Evolutionary conservation across 2,329 filamentous ascomycete species (phyloP).

Genomic region (Colletotrichum sp.): DNA sequence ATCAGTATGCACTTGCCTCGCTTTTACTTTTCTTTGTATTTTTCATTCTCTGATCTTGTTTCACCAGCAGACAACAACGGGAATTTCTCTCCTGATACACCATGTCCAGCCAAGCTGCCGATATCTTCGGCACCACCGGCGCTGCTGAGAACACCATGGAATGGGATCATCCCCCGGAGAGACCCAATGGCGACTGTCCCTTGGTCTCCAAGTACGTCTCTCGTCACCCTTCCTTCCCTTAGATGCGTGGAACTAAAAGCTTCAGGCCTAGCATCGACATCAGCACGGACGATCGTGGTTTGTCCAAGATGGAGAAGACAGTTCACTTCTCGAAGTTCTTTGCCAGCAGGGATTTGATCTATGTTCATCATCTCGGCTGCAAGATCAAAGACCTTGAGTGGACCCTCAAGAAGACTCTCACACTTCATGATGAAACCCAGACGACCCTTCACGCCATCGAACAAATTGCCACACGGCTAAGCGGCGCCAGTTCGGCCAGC

Average conservation of each 20-base stretch:
- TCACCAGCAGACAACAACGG: neutral
- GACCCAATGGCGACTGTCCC: neutral
- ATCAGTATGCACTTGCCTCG: neutral
- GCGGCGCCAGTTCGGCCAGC: neutral
- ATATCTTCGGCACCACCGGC: neutral
- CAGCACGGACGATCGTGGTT: neutral
- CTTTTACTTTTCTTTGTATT: neutral
- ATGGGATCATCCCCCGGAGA: neutral
- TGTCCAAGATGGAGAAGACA: neutral
- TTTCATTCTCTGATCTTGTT: neutral
- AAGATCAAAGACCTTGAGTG: neutral
- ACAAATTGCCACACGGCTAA: neutral
- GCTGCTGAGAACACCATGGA: neutral
- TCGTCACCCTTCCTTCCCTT: neutral
- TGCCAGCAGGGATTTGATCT: neutral
- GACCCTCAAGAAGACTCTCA: neutral
- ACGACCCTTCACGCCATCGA: neutral
- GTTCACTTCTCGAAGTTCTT: neutral
- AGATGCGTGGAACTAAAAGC: neutral
- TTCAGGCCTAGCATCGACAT: neutral
- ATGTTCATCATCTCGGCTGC: neutral
- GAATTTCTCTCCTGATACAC: neutral
- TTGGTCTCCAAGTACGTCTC: neutral
- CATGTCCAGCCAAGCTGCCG: neutral
- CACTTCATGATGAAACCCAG: neutral